Base-by-base conservation (phyloP, 352 stramenopile species). In the Blastocystis sp. region DNA sequence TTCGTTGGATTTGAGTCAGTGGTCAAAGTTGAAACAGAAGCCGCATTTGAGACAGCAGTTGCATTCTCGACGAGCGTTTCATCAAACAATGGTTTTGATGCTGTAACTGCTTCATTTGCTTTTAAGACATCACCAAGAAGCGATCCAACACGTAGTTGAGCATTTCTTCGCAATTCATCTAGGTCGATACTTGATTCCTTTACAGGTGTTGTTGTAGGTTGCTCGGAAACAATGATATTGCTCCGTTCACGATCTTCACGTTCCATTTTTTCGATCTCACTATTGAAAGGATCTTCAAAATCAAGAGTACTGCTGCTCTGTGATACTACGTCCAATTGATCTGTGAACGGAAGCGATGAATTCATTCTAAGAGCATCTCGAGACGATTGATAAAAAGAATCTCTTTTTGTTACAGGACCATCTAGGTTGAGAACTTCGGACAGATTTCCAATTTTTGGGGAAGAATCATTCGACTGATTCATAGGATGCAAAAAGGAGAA, bases 401-500 rank as follows among this genome's bases (percentile, higher is more conserved):
- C 64, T 15, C 35, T 17, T 44, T 44, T 76, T 1, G 56, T 6
- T 33, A 33, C 56, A 33, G 56, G 56, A 33, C 27, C 27, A n/a
- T 33, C 56, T 54, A 84, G 59, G 51, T 84, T 56, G 6, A 84
- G 44, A 56, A 56, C 33, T 53, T 42, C 17, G 54, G 27, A 15
- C 22, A 42, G 35, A 53, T 54, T 24, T 22, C 35, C 13, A 17
- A 30, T 37, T 30, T 37, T 40, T 51, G 24, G 9, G 3, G 1
- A 30, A 5, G 1, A n/a, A 1, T 37, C n/a, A 27, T 62, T 37
- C 24, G 60, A 4, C 48, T 37, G 35, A 27, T 69, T 84, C 73
- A 84, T 84, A 0, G 73, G 73, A 44, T 68, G 73, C 9, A 84
- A 57, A 22, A 84, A 64, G 15, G 73, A 84, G 40, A 84, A 84